Conservation (phyloP, 257 asterid genomes). For the Buddleja alternifolia region DNA sequence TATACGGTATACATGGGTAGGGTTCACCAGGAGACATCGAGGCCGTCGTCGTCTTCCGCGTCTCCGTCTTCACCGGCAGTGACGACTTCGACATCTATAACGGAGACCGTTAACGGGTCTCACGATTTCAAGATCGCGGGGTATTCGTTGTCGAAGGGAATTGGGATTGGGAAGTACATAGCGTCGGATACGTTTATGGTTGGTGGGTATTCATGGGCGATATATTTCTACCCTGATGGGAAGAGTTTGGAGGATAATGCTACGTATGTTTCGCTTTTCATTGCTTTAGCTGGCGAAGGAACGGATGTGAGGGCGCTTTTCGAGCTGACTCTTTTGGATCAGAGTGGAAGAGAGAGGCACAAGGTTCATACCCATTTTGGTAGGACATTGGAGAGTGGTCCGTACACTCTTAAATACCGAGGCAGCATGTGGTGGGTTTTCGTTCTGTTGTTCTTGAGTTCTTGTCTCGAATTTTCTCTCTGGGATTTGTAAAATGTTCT, state of each 20-base stretch:
- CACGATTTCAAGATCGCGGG: slow-evolving; percentile 88
- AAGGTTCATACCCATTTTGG: slow-evolving; percentile 96
- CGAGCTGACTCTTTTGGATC: slow-evolving; percentile 86
- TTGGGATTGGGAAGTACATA: slow-evolving; percentile 84
- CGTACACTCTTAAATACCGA: slow-evolving; percentile 82
- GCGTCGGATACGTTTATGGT: slow-evolving; percentile 87
- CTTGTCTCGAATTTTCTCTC: slow-evolving; percentile 17
- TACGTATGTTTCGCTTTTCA: slow-evolving; percentile 80
- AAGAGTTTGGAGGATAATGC: slow-evolving; percentile 89
- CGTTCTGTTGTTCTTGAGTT: slow-evolving; percentile 9
- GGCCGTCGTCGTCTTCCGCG: slow-evolving; percentile 52
- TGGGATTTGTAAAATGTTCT: slow-evolving; percentile 16
- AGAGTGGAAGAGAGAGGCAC: slow-evolving; percentile 91
- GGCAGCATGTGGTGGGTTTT: slow-evolving; percentile 96
- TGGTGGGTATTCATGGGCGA: slow-evolving; percentile 94
- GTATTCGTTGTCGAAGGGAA: slow-evolving; percentile 79
- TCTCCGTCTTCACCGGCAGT: slow-evolving; percentile 48
- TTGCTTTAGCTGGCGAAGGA: slow-evolving; percentile 85
- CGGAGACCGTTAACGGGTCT: slow-evolving; percentile 83
- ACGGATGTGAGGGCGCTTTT: slow-evolving; percentile 90
- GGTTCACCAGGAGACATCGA: slow-evolving; percentile 52
- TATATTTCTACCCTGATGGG: slow-evolving; percentile 93
- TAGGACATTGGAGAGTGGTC: slow-evolving; percentile 93
- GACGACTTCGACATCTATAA: slow-evolving; percentile 72
- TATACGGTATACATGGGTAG: slow-evolving; percentile 67